Evolutionary conservation across 2,329 filamentous ascomycete genomes (phyloP), one percentile per base, ranked within the genome.

Genomic region (Trichophyton benhamiae): DNA sequence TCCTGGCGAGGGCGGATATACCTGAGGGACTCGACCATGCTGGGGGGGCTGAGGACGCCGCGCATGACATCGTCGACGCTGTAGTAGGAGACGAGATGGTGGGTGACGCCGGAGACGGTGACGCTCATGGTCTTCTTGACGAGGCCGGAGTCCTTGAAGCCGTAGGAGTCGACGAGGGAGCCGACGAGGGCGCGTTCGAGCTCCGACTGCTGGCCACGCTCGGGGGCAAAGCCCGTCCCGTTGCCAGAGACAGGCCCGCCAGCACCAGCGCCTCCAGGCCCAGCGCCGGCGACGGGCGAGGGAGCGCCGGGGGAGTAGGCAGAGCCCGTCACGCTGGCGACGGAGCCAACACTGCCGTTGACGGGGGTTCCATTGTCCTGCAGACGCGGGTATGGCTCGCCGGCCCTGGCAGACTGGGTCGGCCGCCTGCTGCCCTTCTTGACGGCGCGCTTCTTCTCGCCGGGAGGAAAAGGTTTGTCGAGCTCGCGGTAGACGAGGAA

Each of bases 91-190:
- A 96, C 90, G 59, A 96, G 77, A 68, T 95, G 91, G 69, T 95
- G 91, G 1, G 84, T 85, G 1, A 91, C 82, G 1, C 87, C 87
- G 27, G 86, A 81, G 58, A 87, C 84, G 1, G 82, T 84, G 44
- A 96, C 83, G 67, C 87, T 92, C 74, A 96, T 91, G 0, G 91
- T 96, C 78, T 96, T 96, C 80, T 96, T 96, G 65, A 96, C 83
- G 46, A 96, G 76, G 0, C 91, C 91, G 1, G 84, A 82, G 13
- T 84, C 79, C 69, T 94, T 94, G 80, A 96, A 96, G 36, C 85
- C 84, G 68, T 96, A 96, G 0, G 87, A 91, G 74, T 95, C 91
- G n/a, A 92, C 83, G 11, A 96, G 79, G 0, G 90, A 95, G 4
- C 91, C 91, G 52, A 94, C 85, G 60, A 91, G 76, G 27, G 82